Percentiles rank a stretch among this genome's conserved stretches.
Conservation (phyloP, 2,329 filamentous ascomycete genomes). For the Colletotrichum euphorbiae region DNA sequence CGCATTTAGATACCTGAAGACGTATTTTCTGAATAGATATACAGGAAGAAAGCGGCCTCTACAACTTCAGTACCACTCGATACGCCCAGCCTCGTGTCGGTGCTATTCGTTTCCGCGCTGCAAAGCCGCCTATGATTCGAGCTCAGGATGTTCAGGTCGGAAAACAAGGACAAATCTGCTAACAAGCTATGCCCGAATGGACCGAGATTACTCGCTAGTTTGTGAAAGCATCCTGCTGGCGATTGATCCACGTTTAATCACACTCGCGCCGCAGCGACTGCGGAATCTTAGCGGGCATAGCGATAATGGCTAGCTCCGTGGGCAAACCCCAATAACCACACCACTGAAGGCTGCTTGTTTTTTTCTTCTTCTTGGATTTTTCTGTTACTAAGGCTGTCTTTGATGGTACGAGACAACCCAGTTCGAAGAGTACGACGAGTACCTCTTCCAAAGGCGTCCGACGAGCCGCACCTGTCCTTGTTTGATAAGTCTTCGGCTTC, state of each 20-base stretch:
- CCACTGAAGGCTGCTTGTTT: conserved; percentile 54
- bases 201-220: no score
- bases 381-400: conserved; percentile 52
- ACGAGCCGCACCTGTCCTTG: conserved; percentile 43
- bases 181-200: no score
- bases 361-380: conserved; percentile 51
- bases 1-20: not conserved
- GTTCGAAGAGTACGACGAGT: not conserved
- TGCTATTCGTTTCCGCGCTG: no score
- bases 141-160: no score
- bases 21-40: not conserved
- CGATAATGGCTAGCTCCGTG: not conserved
- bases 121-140: no score
- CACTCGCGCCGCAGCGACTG: not conserved
- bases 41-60: conserved; percentile 16
- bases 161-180: no score
- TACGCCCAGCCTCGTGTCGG: no score
- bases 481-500: conserved; percentile 13
- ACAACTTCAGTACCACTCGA: conserved; percentile 43
- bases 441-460: not conserved
- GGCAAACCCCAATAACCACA: not conserved
- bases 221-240: no score
- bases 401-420: conserved; percentile 39
- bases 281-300: not conserved
- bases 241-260: no score